Evolutionary conservation across 441 rosid genomes (phyloP).

Genomic region (Theobroma grandiflorum): DNA sequence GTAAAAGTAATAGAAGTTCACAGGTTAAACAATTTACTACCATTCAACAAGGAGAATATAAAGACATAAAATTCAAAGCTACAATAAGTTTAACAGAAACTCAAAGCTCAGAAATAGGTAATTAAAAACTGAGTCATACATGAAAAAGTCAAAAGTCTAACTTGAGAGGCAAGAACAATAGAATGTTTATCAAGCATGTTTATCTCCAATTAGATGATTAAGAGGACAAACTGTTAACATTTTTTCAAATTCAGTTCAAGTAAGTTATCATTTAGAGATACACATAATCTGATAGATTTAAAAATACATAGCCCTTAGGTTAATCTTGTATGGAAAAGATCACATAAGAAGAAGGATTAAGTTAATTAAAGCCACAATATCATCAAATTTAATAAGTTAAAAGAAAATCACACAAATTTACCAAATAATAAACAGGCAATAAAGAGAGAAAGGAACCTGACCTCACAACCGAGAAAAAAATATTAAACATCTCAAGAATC

Average conservation of each 20-base stretch:
- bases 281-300: background rate
- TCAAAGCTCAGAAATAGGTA: slow-evolving; percentile 12
- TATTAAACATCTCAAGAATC: slow-evolving; percentile 75
- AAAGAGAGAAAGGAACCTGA: slow-evolving; percentile 39
- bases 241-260: background rate
- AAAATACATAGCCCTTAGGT: background rate
- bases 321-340: background rate
- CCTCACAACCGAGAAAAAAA: slow-evolving; percentile 85
- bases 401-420: slow-evolving; percentile 11
- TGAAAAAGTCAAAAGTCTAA: background rate
- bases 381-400: background rate
- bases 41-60: slow-evolving; percentile 19
- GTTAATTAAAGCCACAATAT: slow-evolving; percentile 20
- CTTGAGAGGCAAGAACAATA: background rate
- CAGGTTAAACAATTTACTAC: slow-evolving; percentile 8
- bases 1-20: slow-evolving; percentile 7
- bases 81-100: background rate
- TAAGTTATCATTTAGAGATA: background rate
- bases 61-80: slow-evolving; percentile 1
- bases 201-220: background rate
- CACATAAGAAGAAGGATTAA: slow-evolving; percentile 12
- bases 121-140: background rate
- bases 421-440: background rate
- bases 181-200: background rate
- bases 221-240: slow-evolving; percentile 7